Conservation (phyloP, 1,284 basidiomycete species). For the Erythrobasidium hasegawianum region DNA sequence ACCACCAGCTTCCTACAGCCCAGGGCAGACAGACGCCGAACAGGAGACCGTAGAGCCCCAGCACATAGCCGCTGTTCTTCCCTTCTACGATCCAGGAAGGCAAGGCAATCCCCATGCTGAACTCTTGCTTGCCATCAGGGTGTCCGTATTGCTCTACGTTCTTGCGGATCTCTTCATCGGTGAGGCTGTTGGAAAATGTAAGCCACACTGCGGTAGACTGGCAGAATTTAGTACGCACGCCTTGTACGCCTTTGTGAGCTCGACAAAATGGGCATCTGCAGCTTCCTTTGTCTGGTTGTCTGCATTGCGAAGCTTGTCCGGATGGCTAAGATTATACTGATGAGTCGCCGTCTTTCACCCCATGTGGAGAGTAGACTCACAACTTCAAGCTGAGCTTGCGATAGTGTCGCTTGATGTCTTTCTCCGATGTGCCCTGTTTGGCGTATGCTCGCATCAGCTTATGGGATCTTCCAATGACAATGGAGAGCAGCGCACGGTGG, state of each 20-base stretch:
- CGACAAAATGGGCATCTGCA: conserved; percentile 84
- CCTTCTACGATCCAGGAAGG: conserved; percentile 91
- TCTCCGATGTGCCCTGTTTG: conserved; percentile 63
- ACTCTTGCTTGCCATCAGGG: conserved; percentile 92
- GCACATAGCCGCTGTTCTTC: conserved; percentile 85
- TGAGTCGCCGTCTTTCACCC: not conserved
- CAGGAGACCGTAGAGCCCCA: conserved; percentile 79
- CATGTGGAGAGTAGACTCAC: conserved; percentile 55
- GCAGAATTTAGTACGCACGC: conserved; percentile 55
- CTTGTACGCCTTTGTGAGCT: conserved; percentile 98
- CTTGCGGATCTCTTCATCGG: conserved; percentile 86
- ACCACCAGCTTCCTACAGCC: conserved; percentile 95
- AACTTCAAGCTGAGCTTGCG: conserved; percentile 87
- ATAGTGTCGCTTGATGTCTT: conserved; percentile 94
- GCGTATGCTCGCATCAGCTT: not conserved
- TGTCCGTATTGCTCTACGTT: conserved; percentile 91
- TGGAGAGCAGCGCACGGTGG: conserved; percentile 53
- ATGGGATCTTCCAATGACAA: not conserved
- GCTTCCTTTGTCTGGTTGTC: conserved; percentile 82
- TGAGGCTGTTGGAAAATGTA: too few species aligned
- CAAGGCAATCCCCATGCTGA: conserved; percentile 92
- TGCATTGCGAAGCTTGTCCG: conserved; percentile 86
- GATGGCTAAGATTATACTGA: conserved; percentile 80
- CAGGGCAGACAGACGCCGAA: conserved; percentile 83
- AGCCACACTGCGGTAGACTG: too few species aligned